Base-by-base conservation (phyloP, 208 protist genomes). In the Herpetomonas muscarum region DNA sequence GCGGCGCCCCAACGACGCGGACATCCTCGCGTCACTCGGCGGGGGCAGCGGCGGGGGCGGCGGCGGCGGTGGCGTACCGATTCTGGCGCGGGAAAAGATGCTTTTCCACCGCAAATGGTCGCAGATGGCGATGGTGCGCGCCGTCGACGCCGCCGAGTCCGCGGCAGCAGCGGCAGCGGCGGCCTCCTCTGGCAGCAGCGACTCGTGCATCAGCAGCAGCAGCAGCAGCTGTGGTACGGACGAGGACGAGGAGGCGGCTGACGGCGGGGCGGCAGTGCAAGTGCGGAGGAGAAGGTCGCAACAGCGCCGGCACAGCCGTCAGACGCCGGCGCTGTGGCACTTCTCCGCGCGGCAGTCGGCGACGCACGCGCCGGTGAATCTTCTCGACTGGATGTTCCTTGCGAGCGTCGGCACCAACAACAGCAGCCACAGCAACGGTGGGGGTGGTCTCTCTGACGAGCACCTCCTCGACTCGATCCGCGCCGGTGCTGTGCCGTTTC, bases 321-420 rank as follows among this genome's bases (percentile, higher is more conserved):
- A 39, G 9, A 13, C 9, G 13, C 34, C 34, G 34, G 34, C 34
- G n/a, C n/a, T n/a, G n/a, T n/a, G n/a, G n/a, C n/a, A n/a, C n/a
- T n/a, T n/a, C n/a, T n/a, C n/a, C n/a, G n/a, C n/a, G 41, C 5
- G 41, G 15, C 10, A 12, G 15, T 22, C 22, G 41, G 10, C 10
- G 31, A 60, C 41, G 17, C 67, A 67, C 52, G 68, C 62, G 1
- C 49, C 72, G 0, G 62, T 74, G 12, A 44, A 61, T 6, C 61
- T 74, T 3, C 45, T 52, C 15, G 25, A 67, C 31, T 74, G 61
- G 65, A 62, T 74, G 37, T 66, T 48, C 21, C 37, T 64, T 12
- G 58, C 47, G n/a, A 37, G 41, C 6, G 39, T 28, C 19, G 30
- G 26, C 26, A 19, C 24, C 10, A 24, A 28, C 30, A 21, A 42